Conservation (phyloP, 2,329 filamentous ascomycete genomes). For the Cladosporium oxysporum region DNA sequence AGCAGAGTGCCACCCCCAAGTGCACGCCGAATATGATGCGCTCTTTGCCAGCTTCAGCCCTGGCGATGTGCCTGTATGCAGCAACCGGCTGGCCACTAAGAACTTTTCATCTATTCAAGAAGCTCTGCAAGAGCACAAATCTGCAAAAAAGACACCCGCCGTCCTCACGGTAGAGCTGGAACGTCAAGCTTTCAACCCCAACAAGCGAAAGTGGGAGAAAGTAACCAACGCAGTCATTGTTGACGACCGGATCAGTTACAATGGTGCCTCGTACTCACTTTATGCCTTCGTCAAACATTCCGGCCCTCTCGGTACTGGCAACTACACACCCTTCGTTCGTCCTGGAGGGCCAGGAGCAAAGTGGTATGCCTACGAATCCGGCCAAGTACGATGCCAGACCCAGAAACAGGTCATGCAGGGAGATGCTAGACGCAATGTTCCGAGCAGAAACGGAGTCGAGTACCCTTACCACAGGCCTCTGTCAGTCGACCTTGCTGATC, state of each 20-base stretch:
- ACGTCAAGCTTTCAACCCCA: conserved; percentile 58
- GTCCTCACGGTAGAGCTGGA: conserved; percentile 53
- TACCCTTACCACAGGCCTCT: conserved; percentile 14
- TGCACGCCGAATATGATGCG: conserved; percentile 24
- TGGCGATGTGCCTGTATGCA: conserved; percentile 25
- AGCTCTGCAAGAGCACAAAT: conserved; percentile 40
- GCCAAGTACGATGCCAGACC: conserved; percentile 57
- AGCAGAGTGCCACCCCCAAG: conserved; percentile 23
- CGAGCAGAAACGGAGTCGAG: background rate
- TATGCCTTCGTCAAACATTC: conserved; percentile 63
- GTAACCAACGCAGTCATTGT: conserved; percentile 58
- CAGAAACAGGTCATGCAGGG: conserved; percentile 50
- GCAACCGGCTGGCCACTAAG: conserved; percentile 33
- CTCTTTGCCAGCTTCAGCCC: conserved; percentile 30
- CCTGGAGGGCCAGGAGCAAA: conserved; percentile 57
- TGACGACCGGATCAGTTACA: conserved; percentile 56
- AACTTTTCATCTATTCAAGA: conserved; percentile 42
- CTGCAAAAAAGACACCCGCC: conserved; percentile 34
- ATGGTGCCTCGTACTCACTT: conserved; percentile 53
- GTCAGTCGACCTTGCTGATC: background rate
- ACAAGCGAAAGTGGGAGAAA: conserved; percentile 58
- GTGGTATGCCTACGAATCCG: conserved; percentile 60
- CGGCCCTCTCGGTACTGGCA: conserved; percentile 58
- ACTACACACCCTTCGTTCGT: conserved; percentile 62
- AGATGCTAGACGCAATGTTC: background rate